Percentiles rank a stretch among this genome's conserved stretches.
Evolutionary conservation across 257 asterid species (phyloP).

Genomic region (Gardenia jasminoides): DNA sequence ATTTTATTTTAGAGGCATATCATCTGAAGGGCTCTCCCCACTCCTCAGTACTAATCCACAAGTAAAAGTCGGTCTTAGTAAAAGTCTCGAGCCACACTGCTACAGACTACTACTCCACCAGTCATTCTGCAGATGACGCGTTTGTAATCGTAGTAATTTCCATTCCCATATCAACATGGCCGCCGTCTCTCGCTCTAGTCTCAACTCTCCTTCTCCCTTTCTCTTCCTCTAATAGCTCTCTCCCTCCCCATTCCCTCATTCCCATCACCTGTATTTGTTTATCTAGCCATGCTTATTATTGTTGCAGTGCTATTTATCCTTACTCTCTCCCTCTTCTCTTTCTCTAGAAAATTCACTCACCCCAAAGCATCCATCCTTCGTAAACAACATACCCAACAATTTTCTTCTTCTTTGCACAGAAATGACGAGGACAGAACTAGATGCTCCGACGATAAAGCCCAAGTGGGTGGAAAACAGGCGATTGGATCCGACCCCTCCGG

Average conservation of each 20-base stretch:
- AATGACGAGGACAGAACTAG: background rate
- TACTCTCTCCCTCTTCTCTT: conserved; percentile 34
- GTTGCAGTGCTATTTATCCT: conserved; percentile 17
- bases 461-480: background rate
- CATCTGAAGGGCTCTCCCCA: too few relatives aligned
- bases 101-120: too few relatives aligned
- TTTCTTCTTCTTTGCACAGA: conserved; percentile 14
- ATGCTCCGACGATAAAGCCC: background rate
- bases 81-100: too few relatives aligned
- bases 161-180: conserved; percentile 24
- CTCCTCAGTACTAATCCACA: background rate
- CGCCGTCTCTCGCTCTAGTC: conserved; percentile 39
- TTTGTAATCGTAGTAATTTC: conserved; percentile 20
- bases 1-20: too few relatives aligned
- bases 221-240: conserved; percentile 19
- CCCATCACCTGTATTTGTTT: background rate
- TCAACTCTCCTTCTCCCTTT: conserved; percentile 21
- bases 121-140: conserved; percentile 1
- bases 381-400: background rate
- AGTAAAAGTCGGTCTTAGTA: background rate
- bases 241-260: conserved; percentile 9
- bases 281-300: conserved; percentile 3
- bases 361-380: conserved; percentile 13
- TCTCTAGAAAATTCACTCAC: conserved; percentile 27
- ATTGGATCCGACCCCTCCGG: conserved; percentile 39